These are phyloP conservation scores for Drechslerella coelobrocha DNA, from an alignment of 2,329 filamentous ascomycete species.

Conservation along the genomic window DNA sequence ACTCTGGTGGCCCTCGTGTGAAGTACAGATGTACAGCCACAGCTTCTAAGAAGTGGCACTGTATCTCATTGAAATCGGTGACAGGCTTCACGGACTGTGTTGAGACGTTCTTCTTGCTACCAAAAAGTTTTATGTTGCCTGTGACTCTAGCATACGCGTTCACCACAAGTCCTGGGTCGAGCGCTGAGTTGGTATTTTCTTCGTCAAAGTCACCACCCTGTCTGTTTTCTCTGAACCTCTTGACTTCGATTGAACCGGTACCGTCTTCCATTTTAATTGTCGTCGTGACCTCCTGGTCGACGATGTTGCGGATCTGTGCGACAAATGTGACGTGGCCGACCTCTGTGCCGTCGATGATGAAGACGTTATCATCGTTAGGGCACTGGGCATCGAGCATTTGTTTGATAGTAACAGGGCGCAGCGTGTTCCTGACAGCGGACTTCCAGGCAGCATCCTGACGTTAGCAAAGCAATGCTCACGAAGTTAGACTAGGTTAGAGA, in stretches of 20 bases:
- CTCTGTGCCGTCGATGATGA: slow-evolving; percentile 79
- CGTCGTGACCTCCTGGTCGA: slow-evolving; percentile 84
- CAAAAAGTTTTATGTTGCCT: slow-evolving; percentile 83
- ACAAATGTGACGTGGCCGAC: slow-evolving; percentile 79
- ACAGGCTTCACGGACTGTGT: slow-evolving; percentile 82
- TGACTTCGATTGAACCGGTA: slow-evolving; percentile 88
- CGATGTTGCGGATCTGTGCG: slow-evolving; percentile 87
- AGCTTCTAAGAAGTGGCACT: slow-evolving; percentile 88
- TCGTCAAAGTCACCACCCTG: slow-evolving; percentile 59
- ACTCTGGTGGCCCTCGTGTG: slow-evolving; percentile 69
- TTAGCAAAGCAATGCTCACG: neutral
- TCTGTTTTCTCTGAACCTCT: slow-evolving; percentile 76
- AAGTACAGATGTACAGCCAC: slow-evolving; percentile 86
- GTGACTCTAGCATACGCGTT: slow-evolving; percentile 85
- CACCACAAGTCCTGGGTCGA: slow-evolving; percentile 67
- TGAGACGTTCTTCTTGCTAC: slow-evolving; percentile 79
- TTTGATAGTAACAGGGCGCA: slow-evolving; percentile 94
- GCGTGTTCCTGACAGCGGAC: slow-evolving; percentile 64
- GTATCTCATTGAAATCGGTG: slow-evolving; percentile 87
- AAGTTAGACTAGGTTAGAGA: neutral
- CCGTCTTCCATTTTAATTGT: slow-evolving; percentile 95
- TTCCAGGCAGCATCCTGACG: neutral
- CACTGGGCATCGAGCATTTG: slow-evolving; percentile 85
- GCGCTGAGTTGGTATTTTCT: slow-evolving; percentile 58
- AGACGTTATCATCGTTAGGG: slow-evolving; percentile 75